Conservation (phyloP, 2,329 filamentous ascomycete species). For the Penicillium frequentans region DNA sequence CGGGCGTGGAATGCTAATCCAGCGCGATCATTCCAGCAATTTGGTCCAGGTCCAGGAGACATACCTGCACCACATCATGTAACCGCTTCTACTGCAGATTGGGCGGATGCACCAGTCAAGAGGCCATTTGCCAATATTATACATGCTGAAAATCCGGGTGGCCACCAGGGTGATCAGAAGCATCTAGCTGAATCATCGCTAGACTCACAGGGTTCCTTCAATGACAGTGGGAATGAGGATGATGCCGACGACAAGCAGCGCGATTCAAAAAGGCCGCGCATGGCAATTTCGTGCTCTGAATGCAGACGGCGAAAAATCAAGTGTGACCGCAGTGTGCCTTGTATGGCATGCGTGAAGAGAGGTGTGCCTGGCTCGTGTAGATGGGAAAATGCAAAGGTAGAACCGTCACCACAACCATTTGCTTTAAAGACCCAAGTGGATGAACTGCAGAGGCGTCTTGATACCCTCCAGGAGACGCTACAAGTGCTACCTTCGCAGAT, state of each 20-base stretch:
- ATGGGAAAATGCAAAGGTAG: conserved; percentile 1
- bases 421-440: neutral
- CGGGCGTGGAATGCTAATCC: neutral
- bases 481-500: neutral
- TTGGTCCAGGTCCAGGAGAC: neutral
- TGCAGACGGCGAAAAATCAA: conserved; percentile 1
- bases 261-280: neutral
- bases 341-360: conserved; percentile 1
- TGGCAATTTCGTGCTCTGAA: conserved; percentile 1
- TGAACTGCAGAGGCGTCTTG: neutral
- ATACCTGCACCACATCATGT: neutral
- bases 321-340: neutral
- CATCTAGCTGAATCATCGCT: neutral
- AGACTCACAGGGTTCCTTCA: neutral
- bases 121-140: neutral
- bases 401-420: neutral
- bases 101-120: neutral
- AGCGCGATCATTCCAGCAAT: neutral
- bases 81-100: neutral
- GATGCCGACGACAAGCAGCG: neutral
- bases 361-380: neutral
- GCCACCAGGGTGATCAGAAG: neutral
- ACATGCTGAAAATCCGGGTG: neutral
- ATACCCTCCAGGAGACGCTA: neutral
- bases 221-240: neutral